Base-by-base conservation (phyloP, 2,329 filamentous ascomycete species). In the Neofusicoccum laricinum region DNA sequence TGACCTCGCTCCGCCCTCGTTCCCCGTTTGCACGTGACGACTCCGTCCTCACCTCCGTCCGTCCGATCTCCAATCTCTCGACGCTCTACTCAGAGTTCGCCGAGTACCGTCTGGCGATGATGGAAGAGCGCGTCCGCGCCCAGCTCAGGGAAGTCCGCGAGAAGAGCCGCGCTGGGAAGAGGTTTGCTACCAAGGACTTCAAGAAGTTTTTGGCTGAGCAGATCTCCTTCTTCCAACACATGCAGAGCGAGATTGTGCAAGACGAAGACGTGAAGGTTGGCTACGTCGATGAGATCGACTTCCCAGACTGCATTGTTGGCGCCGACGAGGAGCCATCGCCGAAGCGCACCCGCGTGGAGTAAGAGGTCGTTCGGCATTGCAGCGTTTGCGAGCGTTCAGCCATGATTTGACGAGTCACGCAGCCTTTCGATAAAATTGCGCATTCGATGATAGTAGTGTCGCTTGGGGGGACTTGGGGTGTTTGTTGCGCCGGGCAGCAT, bases 1-100 rank as follows among this genome's bases (percentile, higher is more conserved):
- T 90, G 58, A 90, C 88, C 0, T 86, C 85, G 3, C 89, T 89
- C 77, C 82, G 88, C 10, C 86, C 88, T 1, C 83, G 81, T 59
- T 82, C 79, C 21, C 78, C 86, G 1, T 77, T 76, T 19, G 70
- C 85, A 46, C 81, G 79, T 15, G 88, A 90, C 69, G 86, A 89
- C 68, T 85, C 84, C 1, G 84, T 86, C 3, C 78, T 90, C 45
- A 85, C 81, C 2, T 88, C 84, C 0, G 84, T 88, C 14, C 83
- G 86, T 0, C 79, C 79, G 0, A 84, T 89, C 66, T 88, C 85
- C 2, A 77, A 88, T 66, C 75, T 86, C 2, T 77, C 78, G 0
- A 82, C 85, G 68, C 77, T 89, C 2, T 90, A 90, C 74, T 80
- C 81, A 63, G 83, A 88, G 71, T 90, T 86, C 72, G 78, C 79